Base-by-base conservation (phyloP, 2,329 filamentous ascomycete species). In the Penicillium sp. region DNA sequence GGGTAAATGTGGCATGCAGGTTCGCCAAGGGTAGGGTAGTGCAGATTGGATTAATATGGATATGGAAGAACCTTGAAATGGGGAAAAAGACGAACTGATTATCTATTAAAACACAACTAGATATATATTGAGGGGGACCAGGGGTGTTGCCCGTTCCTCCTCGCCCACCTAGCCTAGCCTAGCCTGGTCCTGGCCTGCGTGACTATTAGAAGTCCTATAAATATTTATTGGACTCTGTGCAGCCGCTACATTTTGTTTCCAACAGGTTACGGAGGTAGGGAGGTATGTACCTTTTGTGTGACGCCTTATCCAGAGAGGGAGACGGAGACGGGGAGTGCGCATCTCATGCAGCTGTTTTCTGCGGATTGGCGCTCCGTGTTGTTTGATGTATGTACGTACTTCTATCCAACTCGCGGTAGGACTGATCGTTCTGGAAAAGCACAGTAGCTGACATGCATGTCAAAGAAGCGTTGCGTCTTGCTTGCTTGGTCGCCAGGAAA, bases 1-100 rank as follows among this genome's bases (percentile, higher is more conserved):
- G 21, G 21, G 17, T 46, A 17, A 41, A 9, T 41, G 19, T 57
- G 48, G 35, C 35, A 58, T 58, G 56, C 56, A 58, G 56, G 56
- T 58, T 58, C 56, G 56, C 56, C 56, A 58, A 58, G 21, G 21
- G 26, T 4, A 5, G 5, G 56, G 48, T 51, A 45, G 56, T n/a
- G 26, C 23, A 48, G 47, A 58, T 41, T 41, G 35, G 5, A 26
- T 26, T 26, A 26, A 26, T 26, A 26, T 26, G 26, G 26, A 26
- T 26, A 26, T 26, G 26, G 26, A 26, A 41, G 35, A 13, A 41
- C 35, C 35, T 41, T 41, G 35, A 6, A 26, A 26, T 6, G 26
- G 26, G 26, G 3, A 26, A 5, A 11, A 41, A 9, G 15, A 15
- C 13, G 35, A 41, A 41, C 35, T 41, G 15, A 15, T 15, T 41